Percentiles rank a stretch among this genome's conserved stretches.
These are phyloP conservation scores for Fraxinus excelsior DNA, from an alignment of 257 asterid genomes.

Conservation along the genomic window DNA sequence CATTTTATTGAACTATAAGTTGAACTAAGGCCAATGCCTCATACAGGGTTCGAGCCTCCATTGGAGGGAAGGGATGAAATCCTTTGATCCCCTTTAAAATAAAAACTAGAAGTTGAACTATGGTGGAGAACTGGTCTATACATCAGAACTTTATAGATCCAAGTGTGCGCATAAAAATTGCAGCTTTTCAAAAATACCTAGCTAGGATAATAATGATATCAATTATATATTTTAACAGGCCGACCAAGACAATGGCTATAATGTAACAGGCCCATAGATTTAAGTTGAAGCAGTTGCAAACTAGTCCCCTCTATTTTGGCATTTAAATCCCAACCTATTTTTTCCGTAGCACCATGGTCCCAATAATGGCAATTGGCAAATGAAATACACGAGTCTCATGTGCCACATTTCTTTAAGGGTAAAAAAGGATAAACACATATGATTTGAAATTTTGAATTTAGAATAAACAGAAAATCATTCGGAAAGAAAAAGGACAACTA, in stretches of 20 bases:
- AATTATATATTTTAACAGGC: not conserved
- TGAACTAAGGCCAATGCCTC: too few relatives aligned
- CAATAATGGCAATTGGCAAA: not conserved
- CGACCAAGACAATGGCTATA: too few relatives aligned
- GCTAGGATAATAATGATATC: not conserved
- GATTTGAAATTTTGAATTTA: too few relatives aligned
- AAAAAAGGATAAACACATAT: not conserved
- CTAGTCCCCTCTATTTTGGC: not conserved
- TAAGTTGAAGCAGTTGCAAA: not conserved
- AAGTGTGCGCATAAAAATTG: not conserved
- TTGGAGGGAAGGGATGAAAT: too few relatives aligned
- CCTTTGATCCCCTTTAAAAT: too few relatives aligned
- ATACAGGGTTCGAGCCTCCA: too few relatives aligned
- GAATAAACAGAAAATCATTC: not conserved
- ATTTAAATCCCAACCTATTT: not conserved
- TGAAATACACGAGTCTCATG: not conserved
- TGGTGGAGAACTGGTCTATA: not conserved
- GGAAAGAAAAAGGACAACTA: not conserved
- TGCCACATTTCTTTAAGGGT: not conserved
- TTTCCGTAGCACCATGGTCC: not conserved
- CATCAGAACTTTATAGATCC: not conserved
- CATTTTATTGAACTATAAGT: not conserved
- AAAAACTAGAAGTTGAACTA: not conserved
- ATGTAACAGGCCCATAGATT: not conserved
- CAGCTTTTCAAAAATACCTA: not conserved